Evolutionary conservation across 495 filamentous ascomycete species (phyloP).

Genomic region (Podospora pseudopauciseta): DNA sequence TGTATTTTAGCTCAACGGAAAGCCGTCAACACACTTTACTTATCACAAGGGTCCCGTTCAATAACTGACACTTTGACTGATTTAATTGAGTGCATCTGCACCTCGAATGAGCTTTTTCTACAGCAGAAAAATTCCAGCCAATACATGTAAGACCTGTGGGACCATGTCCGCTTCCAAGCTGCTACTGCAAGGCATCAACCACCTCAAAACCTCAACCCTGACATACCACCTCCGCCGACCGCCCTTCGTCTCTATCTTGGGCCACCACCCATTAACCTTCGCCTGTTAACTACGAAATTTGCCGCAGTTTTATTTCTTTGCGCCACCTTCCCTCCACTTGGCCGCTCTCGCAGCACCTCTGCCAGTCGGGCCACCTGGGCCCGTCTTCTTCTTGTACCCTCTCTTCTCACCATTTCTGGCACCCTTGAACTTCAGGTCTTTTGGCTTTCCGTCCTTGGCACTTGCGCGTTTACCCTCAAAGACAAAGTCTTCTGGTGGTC

Average conservation of each 20-base stretch:
- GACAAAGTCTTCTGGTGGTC: constrained; percentile 63
- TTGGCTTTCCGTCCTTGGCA: constrained; percentile 56
- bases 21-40: not conserved
- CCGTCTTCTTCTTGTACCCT: constrained; percentile 37
- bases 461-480: constrained; percentile 89
- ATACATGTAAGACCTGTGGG: not conserved
- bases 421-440: constrained; percentile 61
- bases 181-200: not conserved
- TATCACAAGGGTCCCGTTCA: not conserved
- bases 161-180: not conserved
- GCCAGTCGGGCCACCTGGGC: constrained; percentile 18
- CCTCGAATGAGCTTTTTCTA: not conserved
- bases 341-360: constrained; percentile 44
- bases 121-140: not conserved
- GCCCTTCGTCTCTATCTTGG: not conserved
- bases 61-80: not conserved
- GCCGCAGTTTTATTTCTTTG: not conserved
- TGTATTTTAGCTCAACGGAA: not conserved
- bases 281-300: not conserved
- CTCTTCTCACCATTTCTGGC: constrained; percentile 36
- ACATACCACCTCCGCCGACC: not conserved
- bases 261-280: not conserved
- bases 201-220: not conserved
- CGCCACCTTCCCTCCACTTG: constrained; percentile 53
- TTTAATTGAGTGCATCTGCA: not conserved